Percentiles rank a stretch among this genome's conserved stretches.
Evolutionary conservation across 2,329 filamentous ascomycete species (phyloP).

Genomic region (Cucurbitaria berberidis): DNA sequence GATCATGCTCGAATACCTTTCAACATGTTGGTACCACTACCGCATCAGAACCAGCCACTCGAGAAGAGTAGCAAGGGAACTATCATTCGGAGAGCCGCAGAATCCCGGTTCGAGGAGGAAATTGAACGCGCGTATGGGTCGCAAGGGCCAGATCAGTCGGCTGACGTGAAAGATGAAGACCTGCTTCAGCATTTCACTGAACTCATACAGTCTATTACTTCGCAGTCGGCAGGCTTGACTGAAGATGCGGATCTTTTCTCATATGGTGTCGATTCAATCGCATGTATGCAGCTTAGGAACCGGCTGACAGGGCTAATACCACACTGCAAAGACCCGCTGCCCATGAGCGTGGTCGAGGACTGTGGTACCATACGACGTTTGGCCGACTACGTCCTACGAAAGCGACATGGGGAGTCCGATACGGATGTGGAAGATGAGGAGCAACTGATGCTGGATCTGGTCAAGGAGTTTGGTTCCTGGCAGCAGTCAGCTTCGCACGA

Average conservation of each 20-base stretch:
- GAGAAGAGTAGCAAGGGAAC: constrained; percentile 70
- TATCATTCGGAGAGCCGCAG: constrained; percentile 59
- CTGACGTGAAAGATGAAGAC: constrained; percentile 36
- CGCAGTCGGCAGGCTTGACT: constrained; percentile 26
- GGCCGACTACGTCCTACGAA: constrained; percentile 47
- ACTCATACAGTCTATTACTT: constrained; percentile 30
- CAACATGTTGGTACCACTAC: constrained; percentile 59
- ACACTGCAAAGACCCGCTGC: constrained; percentile 48
- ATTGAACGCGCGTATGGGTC: constrained; percentile 57
- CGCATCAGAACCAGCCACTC: constrained; percentile 45
- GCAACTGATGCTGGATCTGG: constrained; percentile 54
- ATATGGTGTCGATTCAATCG: constrained; percentile 66
- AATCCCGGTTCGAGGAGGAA: constrained; percentile 54
- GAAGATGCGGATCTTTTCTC: constrained; percentile 61
- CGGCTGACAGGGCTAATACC: constrained; percentile 48
- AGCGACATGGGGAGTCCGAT: constrained; percentile 47
- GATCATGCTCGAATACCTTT: constrained; percentile 59
- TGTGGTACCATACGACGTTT: constrained; percentile 59
- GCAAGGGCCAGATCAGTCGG: constrained; percentile 17
- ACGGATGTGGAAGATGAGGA: constrained; percentile 45
- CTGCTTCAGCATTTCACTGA: constrained; percentile 26
- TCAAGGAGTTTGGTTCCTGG: constrained; percentile 57
- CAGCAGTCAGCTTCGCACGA: constrained; percentile 10
- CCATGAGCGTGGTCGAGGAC: constrained; percentile 66
- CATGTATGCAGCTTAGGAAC: constrained; percentile 60